Percentiles rank a stretch among this genome's conserved stretches.
Conservation (phyloP, 2,329 filamentous ascomycete genomes). For the Fusarium devonianum region DNA sequence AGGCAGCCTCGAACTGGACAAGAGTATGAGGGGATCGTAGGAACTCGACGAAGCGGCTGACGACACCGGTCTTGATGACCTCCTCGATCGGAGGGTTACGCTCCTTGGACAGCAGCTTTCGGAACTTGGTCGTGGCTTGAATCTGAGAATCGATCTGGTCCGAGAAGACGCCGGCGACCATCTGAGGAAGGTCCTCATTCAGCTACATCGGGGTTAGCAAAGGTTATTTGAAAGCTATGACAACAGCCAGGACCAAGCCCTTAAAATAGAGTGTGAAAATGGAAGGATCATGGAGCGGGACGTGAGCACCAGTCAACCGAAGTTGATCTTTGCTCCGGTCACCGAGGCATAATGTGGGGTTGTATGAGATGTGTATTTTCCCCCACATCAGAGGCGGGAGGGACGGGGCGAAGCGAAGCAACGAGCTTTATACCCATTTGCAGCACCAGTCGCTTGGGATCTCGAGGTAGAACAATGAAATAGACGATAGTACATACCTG, state of each 20-base stretch:
- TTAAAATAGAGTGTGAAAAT: background rate
- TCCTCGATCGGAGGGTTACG: slow-evolving; percentile 99
- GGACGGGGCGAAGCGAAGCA: slow-evolving; percentile 26
- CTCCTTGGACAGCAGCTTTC: slow-evolving; percentile 97
- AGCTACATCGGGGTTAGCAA: slow-evolving; percentile 64
- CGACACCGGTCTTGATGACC: slow-evolving; percentile 98
- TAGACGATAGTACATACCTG: slow-evolving; percentile 69
- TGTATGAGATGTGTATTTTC: slow-evolving; percentile 39
- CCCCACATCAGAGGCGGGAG: slow-evolving; percentile 45
- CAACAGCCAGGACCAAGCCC: slow-evolving; percentile 6
- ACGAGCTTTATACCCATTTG: too few relatives aligned
- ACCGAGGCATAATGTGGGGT: slow-evolving; percentile 44
- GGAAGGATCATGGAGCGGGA: slow-evolving; percentile 16
- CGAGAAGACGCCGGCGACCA: slow-evolving; percentile 98
- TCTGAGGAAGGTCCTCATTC: slow-evolving; percentile 96
- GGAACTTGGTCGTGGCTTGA: slow-evolving; percentile 96
- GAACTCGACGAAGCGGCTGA: slow-evolving; percentile 97
- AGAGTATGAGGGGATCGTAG: slow-evolving; percentile 96
- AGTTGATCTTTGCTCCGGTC: slow-evolving; percentile 23
- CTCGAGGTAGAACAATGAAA: slow-evolving; percentile 14
- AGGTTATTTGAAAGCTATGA: slow-evolving; percentile 8
- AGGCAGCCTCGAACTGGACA: slow-evolving; percentile 98
- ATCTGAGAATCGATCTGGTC: slow-evolving; percentile 99
- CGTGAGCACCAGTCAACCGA: slow-evolving; percentile 10
- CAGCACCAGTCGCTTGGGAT: too few relatives aligned